Conservation (phyloP, 1,139 yeast genomes). For the Diutina sp. region DNA sequence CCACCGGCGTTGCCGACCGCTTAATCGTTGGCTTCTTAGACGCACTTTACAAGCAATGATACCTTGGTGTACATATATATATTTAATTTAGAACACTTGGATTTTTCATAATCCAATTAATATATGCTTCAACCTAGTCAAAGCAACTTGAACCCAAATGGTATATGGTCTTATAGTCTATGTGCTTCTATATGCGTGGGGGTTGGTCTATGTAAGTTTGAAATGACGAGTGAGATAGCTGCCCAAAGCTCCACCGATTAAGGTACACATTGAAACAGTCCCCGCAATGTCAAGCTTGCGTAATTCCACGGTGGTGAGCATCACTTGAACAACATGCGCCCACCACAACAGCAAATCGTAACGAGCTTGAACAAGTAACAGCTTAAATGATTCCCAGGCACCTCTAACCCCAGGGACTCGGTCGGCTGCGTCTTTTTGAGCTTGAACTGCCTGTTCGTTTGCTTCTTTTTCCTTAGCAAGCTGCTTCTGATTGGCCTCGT, state of each 20-base stretch:
- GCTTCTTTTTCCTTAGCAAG: background rate
- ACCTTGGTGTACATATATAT: background rate
- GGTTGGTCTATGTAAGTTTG: background rate
- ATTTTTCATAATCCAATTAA: background rate
- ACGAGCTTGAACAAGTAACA: background rate
- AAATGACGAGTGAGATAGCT: background rate
- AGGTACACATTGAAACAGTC: background rate
- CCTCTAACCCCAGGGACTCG: background rate
- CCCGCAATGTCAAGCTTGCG: background rate
- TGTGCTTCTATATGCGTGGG: background rate
- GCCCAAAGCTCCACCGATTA: background rate
- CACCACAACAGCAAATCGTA: background rate
- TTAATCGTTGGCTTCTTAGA: constrained; percentile 74
- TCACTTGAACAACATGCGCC: background rate
- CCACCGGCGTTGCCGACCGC: constrained; percentile 76
- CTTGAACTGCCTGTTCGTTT: background rate
- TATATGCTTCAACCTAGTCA: background rate
- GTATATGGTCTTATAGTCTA: background rate
- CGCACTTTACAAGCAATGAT: constrained; percentile 42
- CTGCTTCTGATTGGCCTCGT: background rate
- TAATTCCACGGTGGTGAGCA: background rate
- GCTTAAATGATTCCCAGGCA: background rate
- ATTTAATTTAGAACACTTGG: background rate
- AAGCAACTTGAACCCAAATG: too few species aligned
- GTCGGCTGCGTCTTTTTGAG: background rate